These are phyloP conservation scores for Daldinia sp. DNA, from an alignment of 2,329 filamentous ascomycete species.

Conservation along the genomic window DNA sequence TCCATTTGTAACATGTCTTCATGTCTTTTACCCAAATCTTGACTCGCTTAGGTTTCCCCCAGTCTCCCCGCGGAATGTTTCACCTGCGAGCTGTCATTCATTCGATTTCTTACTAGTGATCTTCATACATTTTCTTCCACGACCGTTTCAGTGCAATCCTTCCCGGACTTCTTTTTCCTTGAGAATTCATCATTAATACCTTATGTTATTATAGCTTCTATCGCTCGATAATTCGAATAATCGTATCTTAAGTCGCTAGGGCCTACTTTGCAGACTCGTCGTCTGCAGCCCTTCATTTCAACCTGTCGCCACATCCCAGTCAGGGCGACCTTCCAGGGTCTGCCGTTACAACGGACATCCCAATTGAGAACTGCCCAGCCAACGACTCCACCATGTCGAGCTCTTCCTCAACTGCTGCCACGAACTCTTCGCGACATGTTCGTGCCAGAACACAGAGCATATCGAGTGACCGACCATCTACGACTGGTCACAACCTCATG, in stretches of 20 bases:
- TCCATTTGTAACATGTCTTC: slow-evolving; percentile 31
- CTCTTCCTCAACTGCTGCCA: slow-evolving; percentile 36
- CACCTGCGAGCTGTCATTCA: slow-evolving; percentile 39
- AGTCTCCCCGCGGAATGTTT: slow-evolving; percentile 43
- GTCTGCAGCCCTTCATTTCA: slow-evolving; percentile 43
- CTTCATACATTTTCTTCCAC: slow-evolving; percentile 33
- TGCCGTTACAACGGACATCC: slow-evolving; percentile 47
- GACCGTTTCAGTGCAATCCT: slow-evolving; percentile 36
- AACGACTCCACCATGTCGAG: slow-evolving; percentile 46
- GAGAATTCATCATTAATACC: slow-evolving; percentile 41
- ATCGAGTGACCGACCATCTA: slow-evolving; percentile 77
- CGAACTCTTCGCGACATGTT: slow-evolving; percentile 42
- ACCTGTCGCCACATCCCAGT: slow-evolving; percentile 42
- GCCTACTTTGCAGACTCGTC: slow-evolving; percentile 35
- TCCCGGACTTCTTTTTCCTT: slow-evolving; percentile 18
- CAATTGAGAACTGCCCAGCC: slow-evolving; percentile 38
- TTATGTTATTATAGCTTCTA: slow-evolving; percentile 30
- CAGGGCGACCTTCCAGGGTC: slow-evolving; percentile 46
- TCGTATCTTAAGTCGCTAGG: slow-evolving; percentile 29
- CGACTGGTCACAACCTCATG: slow-evolving; percentile 68
- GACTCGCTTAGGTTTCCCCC: slow-evolving; percentile 36
- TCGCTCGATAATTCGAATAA: slow-evolving; percentile 32
- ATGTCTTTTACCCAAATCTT: slow-evolving; percentile 8
- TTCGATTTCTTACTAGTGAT: slow-evolving; percentile 38
- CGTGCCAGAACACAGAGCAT: slow-evolving; percentile 71